phyloP scores from a whole-genome alignment of 129 eudicot species.

The Escallonia rubra region DNA sequence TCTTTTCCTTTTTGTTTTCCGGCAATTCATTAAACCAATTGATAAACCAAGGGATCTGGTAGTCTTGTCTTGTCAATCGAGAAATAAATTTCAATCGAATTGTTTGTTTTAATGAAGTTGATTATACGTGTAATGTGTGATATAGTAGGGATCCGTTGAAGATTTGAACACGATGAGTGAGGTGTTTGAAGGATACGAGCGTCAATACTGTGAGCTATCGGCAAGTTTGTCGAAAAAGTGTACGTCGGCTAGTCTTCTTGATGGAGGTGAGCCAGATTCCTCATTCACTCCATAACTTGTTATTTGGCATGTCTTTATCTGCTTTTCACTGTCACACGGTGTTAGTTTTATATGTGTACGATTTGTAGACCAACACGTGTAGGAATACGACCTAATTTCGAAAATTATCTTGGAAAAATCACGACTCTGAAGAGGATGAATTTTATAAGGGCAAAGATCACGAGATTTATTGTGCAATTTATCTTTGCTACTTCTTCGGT shows the following conservation, averaged over 20 bases:
- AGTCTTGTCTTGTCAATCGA: background rate
- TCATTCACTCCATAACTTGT: background rate
- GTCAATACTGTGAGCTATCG: conserved; percentile 68
- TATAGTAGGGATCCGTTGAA: too few relatives aligned
- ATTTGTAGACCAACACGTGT: too few relatives aligned
- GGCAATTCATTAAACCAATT: background rate
- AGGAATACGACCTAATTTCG: too few relatives aligned
- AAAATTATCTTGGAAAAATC: too few relatives aligned
- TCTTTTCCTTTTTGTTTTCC: background rate
- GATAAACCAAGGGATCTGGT: background rate
- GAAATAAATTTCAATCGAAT: background rate
- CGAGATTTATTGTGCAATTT: too few relatives aligned
- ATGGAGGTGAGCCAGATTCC: conserved; percentile 43
- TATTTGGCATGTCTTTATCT: too few relatives aligned
- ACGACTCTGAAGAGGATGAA: too few relatives aligned
- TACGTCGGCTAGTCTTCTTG: conserved; percentile 44
- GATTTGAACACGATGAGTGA: conserved; percentile 33
- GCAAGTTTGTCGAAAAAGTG: conserved; percentile 57
- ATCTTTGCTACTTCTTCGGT: too few relatives aligned
- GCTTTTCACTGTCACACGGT: too few relatives aligned
- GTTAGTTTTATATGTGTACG: too few relatives aligned
- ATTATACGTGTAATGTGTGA: too few relatives aligned
- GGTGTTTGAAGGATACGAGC: conserved; percentile 63
- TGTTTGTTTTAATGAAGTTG: background rate
- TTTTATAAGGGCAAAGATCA: too few relatives aligned